Conservation (phyloP, 2,329 filamentous ascomycete genomes). For the Capronia coronata region DNA sequence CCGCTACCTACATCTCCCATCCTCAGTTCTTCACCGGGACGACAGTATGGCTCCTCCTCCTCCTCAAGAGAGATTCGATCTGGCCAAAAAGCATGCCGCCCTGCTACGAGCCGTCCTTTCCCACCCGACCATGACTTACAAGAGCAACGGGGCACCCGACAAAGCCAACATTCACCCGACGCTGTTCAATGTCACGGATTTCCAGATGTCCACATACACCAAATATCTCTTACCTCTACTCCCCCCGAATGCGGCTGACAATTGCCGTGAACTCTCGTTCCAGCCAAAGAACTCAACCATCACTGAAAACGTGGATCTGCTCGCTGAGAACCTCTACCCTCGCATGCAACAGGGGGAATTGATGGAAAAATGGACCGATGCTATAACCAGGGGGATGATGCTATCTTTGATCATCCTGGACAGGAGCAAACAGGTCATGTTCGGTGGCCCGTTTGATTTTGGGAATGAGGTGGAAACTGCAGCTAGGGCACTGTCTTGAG, state of each 20-base stretch:
- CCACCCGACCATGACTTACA: conserved; percentile 7
- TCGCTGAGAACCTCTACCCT: conserved; percentile 17
- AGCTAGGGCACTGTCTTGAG: too few species aligned
- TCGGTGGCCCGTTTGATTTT: conserved; percentile 14
- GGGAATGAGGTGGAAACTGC: conserved; percentile 12
- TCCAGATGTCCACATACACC: conserved; percentile 11
- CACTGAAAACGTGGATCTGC: conserved; percentile 1
- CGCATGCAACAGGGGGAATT: conserved; percentile 9
- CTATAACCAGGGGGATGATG: conserved; percentile 7
- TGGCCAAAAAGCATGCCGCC: conserved; percentile 11
- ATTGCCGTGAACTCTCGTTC: conserved; percentile 8
- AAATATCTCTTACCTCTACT: conserved; percentile 14
- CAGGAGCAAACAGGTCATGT: conserved; percentile 4
- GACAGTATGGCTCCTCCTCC: conserved; percentile 6
- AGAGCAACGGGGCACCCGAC: conserved; percentile 3
- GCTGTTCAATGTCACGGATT: conserved; percentile 14
- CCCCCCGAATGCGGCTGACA: conserved; percentile 9
- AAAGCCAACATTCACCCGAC: conserved; percentile 9
- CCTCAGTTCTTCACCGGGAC: not conserved
- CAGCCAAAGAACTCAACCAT: not conserved
- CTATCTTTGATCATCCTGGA: conserved; percentile 13
- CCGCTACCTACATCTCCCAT: not conserved
- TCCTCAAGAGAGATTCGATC: conserved; percentile 14
- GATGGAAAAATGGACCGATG: conserved; percentile 14
- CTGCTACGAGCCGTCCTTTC: conserved; percentile 13